Evolutionary conservation across 1,139 yeast species (phyloP).

Genomic region (Candida mesenterica): DNA sequence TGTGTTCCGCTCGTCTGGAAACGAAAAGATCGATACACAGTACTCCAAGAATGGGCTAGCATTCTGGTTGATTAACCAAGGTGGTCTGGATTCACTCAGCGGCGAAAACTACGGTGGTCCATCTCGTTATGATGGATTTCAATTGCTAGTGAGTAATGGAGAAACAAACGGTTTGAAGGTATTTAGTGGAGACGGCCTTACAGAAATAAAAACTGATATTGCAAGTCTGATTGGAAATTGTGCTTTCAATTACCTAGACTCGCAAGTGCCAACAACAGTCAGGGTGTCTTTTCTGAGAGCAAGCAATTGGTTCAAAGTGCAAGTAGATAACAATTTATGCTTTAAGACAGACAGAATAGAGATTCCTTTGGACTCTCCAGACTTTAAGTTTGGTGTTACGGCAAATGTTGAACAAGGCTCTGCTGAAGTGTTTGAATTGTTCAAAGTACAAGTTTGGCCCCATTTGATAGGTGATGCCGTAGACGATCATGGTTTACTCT

Average conservation of each 20-base stretch:
- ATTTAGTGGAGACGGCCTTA: constrained; percentile 56
- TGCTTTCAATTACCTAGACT: constrained; percentile 56
- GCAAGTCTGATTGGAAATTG: constrained; percentile 54
- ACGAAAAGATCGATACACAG: constrained; percentile 22
- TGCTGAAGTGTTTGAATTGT: constrained; percentile 59
- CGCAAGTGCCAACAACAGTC: constrained; percentile 67
- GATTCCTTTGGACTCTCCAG: constrained; percentile 28
- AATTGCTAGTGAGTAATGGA: constrained; percentile 49
- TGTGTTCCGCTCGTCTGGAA: constrained; percentile 59
- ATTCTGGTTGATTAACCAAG: constrained; percentile 45
- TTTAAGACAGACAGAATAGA: constrained; percentile 58
- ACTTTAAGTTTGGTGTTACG: constrained; percentile 51
- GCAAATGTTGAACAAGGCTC: constrained; percentile 38
- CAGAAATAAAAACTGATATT: constrained; percentile 12
- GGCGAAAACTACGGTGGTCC: constrained; percentile 46
- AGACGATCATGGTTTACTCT: constrained; percentile 57
- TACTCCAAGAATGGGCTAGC: constrained; percentile 47
- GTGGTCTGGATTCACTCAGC: constrained; percentile 23
- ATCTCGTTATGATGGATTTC: constrained; percentile 57
- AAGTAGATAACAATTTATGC: constrained; percentile 67
- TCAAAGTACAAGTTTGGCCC: constrained; percentile 54
- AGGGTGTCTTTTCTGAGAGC: constrained; percentile 56
- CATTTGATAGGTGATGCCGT: constrained; percentile 53
- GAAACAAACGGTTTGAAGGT: constrained; percentile 54
- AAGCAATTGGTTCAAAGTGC: constrained; percentile 52